A percentile compares a stretch with the other conserved stretches of the same genome.
phyloP scores from a whole-genome alignment of 768 basidiomycete genomes.

The Boletus sp. region DNA sequence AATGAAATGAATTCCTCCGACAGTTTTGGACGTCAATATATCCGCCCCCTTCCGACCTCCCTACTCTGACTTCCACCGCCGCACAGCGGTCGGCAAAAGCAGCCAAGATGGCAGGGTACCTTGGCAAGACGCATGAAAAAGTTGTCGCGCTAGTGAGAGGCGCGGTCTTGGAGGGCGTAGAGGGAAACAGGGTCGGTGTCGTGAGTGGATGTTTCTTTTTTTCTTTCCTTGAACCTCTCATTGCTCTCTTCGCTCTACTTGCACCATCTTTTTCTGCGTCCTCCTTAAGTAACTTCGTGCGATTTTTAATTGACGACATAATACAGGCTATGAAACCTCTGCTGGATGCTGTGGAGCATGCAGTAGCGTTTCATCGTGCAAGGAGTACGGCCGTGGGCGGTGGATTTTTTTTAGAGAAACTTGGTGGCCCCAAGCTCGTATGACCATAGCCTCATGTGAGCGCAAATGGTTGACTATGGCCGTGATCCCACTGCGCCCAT shows the following conservation, averaged over 20 bases:
- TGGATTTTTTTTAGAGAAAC: constrained; percentile 5
- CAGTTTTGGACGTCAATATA: constrained; percentile 93
- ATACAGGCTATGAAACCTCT: constrained; percentile 75
- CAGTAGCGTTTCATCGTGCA: constrained; percentile 57
- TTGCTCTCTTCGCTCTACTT: background rate
- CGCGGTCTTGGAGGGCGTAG: constrained; percentile 61
- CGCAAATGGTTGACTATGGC: background rate
- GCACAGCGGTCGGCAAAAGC: constrained; percentile 76
- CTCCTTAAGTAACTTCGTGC: background rate
- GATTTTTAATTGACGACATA: background rate
- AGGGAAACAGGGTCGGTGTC: constrained; percentile 57
- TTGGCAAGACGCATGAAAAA: constrained; percentile 78
- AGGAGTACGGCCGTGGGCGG: constrained; percentile 25
- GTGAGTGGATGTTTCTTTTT: constrained; percentile 43
- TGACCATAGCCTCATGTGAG: background rate
- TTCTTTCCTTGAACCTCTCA: background rate
- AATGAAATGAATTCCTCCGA: constrained; percentile 93
- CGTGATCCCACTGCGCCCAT: no score
- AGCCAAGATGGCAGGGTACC: constrained; percentile 83
- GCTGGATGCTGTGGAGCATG: constrained; percentile 69
- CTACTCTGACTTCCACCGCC: constrained; percentile 51
- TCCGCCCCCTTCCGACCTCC: constrained; percentile 63
- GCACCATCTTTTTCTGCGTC: background rate
- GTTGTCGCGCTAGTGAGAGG: constrained; percentile 71
- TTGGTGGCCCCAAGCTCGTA: constrained; percentile 4